Evolutionary conservation across 2,329 filamentous ascomycete genomes (phyloP), one percentile per base, ranked within the genome.

Genomic region (Hymenoscyphus albidus): DNA sequence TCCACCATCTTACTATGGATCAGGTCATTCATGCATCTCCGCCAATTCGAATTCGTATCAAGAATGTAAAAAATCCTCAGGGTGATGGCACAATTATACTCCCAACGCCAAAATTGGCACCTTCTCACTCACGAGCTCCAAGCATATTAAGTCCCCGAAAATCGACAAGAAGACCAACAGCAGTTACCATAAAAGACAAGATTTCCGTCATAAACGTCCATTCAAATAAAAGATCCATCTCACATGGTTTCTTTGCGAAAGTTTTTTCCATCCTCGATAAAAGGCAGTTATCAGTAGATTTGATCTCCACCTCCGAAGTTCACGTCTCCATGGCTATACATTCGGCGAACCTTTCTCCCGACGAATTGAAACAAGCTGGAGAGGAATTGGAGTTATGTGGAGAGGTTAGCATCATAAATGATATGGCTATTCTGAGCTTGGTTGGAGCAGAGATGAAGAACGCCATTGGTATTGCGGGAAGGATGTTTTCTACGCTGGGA

Each of bases 1-100:
- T 99, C 71, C 95, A 99, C 76, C 95, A 97, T 70, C 90, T 97
- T 76, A 99, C 95, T 72, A 98, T 99, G 93, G 94, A 98, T 79
- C 95, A 98, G 78, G 88, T 89, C 69, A 93, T 95, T 75, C 90
- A 91, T 73, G 91, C 91, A n/a, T 79, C 81, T 31, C 87, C 87
- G 0, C 88, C 89, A 61, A 95, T 95, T 73, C 90, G 88, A 16
- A 93, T 95, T 73, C 89, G 92, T 69, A 95, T 95, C 79, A 95
- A 95, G 81, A 96, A 96, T 74, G 91, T 96, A 75, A 93, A 93
- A 81, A 95, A 95, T 75, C 90, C 91, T 0, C 84, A 87, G 55
- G 90, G 90, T 64, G 85, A 85, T 60, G 92, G 92, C 68, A 95
- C 92, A 61, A 85, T 93, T 70, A 90, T 96, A 69, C 86, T 94